Evolutionary conservation across 768 basidiomycete species (phyloP).

Genomic region (Hirschioporus abietinus): DNA sequence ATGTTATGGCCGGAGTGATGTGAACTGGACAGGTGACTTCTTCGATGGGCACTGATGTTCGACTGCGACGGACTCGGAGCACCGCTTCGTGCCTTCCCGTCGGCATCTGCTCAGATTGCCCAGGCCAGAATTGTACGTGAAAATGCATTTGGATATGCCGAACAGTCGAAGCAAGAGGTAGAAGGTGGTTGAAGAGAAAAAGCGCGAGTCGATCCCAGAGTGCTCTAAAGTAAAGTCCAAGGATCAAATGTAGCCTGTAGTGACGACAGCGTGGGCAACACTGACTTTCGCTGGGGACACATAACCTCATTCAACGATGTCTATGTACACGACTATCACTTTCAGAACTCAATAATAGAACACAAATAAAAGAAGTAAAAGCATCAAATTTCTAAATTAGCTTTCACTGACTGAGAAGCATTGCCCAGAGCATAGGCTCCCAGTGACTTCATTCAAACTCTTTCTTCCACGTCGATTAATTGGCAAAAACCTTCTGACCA

Average conservation of each 20-base stretch:
- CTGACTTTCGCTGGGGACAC: too few species aligned
- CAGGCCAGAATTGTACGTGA: neutral
- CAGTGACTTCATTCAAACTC: neutral
- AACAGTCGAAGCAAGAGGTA: neutral
- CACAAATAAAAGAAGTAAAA: too few species aligned
- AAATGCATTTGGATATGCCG: neutral
- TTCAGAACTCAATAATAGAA: too few species aligned
- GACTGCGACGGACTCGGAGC: neutral
- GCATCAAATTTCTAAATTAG: too few species aligned
- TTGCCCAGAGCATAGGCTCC: neutral
- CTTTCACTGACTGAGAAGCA: neutral
- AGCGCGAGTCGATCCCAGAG: neutral
- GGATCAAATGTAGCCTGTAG: neutral
- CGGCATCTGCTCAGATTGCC: neutral
- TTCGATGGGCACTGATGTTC: neutral
- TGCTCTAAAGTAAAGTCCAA: constrained; percentile 1
- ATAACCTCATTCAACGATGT: neutral
- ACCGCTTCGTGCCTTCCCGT: neutral
- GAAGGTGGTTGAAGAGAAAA: neutral
- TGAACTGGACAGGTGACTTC: neutral
- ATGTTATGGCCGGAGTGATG: neutral
- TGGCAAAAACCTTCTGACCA: neutral
- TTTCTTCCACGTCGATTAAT: neutral
- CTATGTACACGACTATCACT: too few species aligned
- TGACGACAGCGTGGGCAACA: too few species aligned